Evolutionary conservation across 768 basidiomycete species (phyloP).

Genomic region (Pleurotus platypus): DNA sequence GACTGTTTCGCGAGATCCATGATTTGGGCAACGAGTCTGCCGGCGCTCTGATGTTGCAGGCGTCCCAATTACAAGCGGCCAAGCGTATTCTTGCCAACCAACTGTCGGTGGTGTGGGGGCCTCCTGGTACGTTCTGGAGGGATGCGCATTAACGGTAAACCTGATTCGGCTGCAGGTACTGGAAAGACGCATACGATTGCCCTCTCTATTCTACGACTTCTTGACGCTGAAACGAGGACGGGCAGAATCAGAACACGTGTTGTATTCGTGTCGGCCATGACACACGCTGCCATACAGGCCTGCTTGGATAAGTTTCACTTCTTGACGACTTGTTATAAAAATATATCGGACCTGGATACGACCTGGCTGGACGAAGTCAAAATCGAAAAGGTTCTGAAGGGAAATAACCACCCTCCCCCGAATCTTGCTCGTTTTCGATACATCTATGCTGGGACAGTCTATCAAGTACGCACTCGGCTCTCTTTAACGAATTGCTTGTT

Average conservation of each 20-base stretch:
- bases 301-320: constrained; percentile 36
- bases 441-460: constrained; percentile 46
- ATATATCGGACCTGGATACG: constrained; percentile 30
- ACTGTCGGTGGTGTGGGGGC: constrained; percentile 48
- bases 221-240: constrained; percentile 35
- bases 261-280: constrained; percentile 48
- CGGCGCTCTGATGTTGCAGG: constrained; percentile 36
- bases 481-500: background rate
- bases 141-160: background rate
- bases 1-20: constrained; percentile 33
- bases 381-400: constrained; percentile 38
- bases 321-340: constrained; percentile 32
- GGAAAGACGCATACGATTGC: constrained; percentile 53
- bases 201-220: constrained; percentile 39
- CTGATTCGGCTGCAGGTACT: constrained; percentile 29
- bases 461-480: constrained; percentile 29
- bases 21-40: constrained; percentile 31
- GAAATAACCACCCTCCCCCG: constrained; percentile 36
- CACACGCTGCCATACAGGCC: constrained; percentile 51
- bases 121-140: constrained; percentile 31
- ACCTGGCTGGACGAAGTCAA: constrained; percentile 40
- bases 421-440: constrained; percentile 19
- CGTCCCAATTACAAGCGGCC: constrained; percentile 43
- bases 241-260: constrained; percentile 28
- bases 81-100: constrained; percentile 39